These are phyloP conservation scores for Gossypium sturtianum DNA, from an alignment of 345 rosid genomes.

Conservation along the genomic window DNA sequence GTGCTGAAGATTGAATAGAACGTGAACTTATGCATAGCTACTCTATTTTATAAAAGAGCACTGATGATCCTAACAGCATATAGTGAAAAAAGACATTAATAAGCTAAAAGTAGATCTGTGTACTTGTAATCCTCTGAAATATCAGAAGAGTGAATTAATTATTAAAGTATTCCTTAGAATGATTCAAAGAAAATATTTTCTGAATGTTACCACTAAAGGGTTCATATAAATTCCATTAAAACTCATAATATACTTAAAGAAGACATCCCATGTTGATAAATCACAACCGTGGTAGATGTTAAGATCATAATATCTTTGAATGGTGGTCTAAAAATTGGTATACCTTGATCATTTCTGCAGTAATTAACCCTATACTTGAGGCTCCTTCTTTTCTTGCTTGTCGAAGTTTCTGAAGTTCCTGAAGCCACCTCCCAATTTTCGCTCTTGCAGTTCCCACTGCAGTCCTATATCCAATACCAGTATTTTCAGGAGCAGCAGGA, in stretches of 20 bases:
- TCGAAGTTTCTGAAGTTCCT: constrained; percentile 70
- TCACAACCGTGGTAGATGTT: not conserved
- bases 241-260: not conserved
- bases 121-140: not conserved
- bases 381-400: constrained; percentile 73
- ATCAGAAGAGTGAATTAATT: constrained; percentile 5
- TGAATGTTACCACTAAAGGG: constrained; percentile 4
- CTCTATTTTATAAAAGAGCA: not conserved
- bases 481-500: constrained; percentile 41
- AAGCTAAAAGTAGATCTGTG: not conserved
- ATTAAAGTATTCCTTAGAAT: not conserved
- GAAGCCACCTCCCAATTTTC: constrained; percentile 76
- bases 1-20: not conserved
- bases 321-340: constrained; percentile 7
- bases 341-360: constrained; percentile 75
- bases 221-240: not conserved
- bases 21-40: not conserved
- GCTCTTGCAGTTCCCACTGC: constrained; percentile 65
- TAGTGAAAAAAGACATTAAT: not conserved
- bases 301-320: not conserved
- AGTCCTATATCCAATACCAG: constrained; percentile 58
- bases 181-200: not conserved
- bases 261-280: constrained; percentile 1
- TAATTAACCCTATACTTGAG: constrained; percentile 56
- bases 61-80: not conserved